Conservation (phyloP, 148 eudicot genomes). For the Heliamphora exappendiculata region DNA sequence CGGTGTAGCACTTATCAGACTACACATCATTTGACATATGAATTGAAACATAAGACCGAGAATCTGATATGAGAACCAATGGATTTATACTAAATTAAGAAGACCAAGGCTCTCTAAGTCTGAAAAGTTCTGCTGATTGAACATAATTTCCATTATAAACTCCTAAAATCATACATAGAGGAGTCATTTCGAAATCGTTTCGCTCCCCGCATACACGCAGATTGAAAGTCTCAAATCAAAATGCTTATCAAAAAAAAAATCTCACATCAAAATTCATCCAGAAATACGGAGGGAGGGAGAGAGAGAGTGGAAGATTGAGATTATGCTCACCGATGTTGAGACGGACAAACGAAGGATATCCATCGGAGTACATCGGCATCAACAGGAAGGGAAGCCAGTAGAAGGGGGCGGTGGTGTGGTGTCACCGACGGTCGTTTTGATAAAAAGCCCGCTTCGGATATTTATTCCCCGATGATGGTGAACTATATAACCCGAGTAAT, state of each 20-base stretch:
- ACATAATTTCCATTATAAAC: not conserved
- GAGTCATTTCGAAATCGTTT: not conserved
- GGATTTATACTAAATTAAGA: not conserved
- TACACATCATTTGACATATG: too few species aligned
- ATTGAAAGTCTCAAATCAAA: not conserved
- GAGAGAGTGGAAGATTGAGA: too few species aligned
- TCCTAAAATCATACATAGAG: not conserved
- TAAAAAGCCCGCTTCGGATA: not conserved
- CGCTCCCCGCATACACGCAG: too few species aligned
- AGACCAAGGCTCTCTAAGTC: not conserved
- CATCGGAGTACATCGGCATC: conserved; percentile 26
- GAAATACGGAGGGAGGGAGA: conserved; percentile 7
- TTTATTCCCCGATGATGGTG: too few species aligned
- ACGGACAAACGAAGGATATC: conserved; percentile 40
- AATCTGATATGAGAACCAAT: not conserved
- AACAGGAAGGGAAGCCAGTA: not conserved
- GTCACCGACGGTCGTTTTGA: too few species aligned
- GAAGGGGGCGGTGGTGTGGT: not conserved
- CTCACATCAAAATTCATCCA: too few species aligned
- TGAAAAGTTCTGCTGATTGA: not conserved
- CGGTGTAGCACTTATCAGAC: too few species aligned
- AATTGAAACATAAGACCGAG: not conserved
- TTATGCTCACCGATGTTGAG: conserved; percentile 55
- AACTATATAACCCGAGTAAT: too few species aligned
- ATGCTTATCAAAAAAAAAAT: too few species aligned